Base-by-base conservation (phyloP, 2,329 filamentous ascomycete genomes). In the Passalora sequoiae region DNA sequence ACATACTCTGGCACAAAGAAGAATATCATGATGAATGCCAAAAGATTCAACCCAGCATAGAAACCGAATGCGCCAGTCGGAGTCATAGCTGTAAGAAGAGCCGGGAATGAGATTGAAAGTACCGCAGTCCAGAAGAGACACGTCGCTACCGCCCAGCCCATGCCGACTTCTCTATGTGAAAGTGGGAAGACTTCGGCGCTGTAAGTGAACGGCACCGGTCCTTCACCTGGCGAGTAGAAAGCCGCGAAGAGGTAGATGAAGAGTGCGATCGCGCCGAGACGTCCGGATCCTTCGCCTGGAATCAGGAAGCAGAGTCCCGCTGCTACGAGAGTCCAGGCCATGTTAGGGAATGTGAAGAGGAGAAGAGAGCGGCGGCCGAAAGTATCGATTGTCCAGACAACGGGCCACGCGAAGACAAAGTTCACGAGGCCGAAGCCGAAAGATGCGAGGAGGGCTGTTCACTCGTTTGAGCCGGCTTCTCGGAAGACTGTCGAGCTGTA, bases 141-240 rank as follows among this genome's bases (percentile, higher is more conserved):
- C 0, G 79, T 84, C 1, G 81, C 78, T 6, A 85, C 81, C 6
- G 80, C 77, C 64, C 76, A 84, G 0, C 74, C 75, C 83, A 86
- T 86, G 44, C 83, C 83, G 17, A 85, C 73, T 58, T 86, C 83
- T 56, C 83, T 74, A 60, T 86, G 81, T 1, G 79, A 82, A 1
- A 85, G 72, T 0, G 83, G 82, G 59, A 82, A 86, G 1, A 84
- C 79, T 60, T 86, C 83, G 30, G 82, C 80, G 4, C 73, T 76
- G 64, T 85, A 85, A 0, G 78, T 77, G 58, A 81, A 85, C 0
- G 81, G 80, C 4, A 85, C 81, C 2, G 77, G 69, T 1, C 69
- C 69, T 57, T 70, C 66, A 9, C 69, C 69, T 4, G 67, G 67
- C 6, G 52, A 57, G 51, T 65, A 65, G 44, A 63, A 61, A 4